Conservation (phyloP, 352 stramenopile genomes). For the Discostella stelligera region DNA sequence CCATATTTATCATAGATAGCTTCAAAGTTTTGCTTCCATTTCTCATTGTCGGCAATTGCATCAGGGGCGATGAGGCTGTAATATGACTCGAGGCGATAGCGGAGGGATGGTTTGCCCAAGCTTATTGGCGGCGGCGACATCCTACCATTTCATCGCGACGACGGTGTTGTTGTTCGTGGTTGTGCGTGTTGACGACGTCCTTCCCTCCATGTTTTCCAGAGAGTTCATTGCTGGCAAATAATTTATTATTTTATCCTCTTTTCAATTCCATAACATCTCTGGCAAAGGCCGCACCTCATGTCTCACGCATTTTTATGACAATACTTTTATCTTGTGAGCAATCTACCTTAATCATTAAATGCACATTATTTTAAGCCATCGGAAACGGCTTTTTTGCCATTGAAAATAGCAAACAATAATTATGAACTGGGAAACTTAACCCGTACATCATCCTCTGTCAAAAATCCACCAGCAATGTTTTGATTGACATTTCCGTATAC, state of each 20-base stretch:
- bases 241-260: no score
- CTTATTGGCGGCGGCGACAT: constrained; percentile 42
- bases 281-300: no score
- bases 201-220: no score
- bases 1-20: constrained; percentile 79
- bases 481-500: constrained; percentile 89
- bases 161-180: no score
- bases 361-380: constrained; percentile 22
- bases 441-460: constrained; percentile 92
- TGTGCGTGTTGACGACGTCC: neutral
- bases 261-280: no score
- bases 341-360: constrained; percentile 19
- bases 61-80: constrained; percentile 73
- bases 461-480: constrained; percentile 87
- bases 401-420: constrained; percentile 24
- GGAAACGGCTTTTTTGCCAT: constrained; percentile 22
- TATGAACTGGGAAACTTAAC: constrained; percentile 90
- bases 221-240: no score
- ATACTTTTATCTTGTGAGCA: no score
- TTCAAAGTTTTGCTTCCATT: constrained; percentile 70
- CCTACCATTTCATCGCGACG: no score
- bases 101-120: constrained; percentile 66
- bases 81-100: constrained; percentile 72
- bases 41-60: constrained; percentile 42
- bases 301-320: neutral